These are phyloP conservation scores for Brassica cretica DNA, from an alignment of 345 rosid species.

Conservation along the genomic window DNA sequence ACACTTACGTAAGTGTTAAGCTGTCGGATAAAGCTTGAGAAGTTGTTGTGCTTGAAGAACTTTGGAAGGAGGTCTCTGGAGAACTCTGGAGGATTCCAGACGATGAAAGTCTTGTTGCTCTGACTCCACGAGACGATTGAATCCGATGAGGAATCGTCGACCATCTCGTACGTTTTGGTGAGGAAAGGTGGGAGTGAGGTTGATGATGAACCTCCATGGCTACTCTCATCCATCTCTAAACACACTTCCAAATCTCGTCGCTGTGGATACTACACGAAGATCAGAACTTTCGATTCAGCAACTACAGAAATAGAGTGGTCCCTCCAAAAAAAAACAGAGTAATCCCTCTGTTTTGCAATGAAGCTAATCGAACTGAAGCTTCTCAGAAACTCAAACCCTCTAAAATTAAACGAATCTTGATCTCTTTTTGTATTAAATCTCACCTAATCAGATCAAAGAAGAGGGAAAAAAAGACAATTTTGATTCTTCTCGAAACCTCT, in stretches of 20 bases:
- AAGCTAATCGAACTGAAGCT: conserved; percentile 17
- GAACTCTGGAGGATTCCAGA: conserved; percentile 83
- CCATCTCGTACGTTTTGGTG: conserved; percentile 85
- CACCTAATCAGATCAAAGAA: not conserved
- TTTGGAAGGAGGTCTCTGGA: conserved; percentile 75
- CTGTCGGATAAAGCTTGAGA: conserved; percentile 96
- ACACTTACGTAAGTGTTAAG: conserved; percentile 86
- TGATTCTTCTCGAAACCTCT: conserved; percentile 21
- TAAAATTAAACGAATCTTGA: conserved; percentile 30
- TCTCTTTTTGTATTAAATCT: conserved; percentile 14
- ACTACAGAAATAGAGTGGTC: not conserved
- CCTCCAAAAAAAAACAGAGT: conserved; percentile 11
- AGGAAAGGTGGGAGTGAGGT: conserved; percentile 92
- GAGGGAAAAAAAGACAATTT: not conserved
- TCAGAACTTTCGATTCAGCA: conserved; percentile 1
- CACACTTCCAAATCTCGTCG: not conserved
- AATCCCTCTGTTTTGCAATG: not conserved
- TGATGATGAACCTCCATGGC: conserved; percentile 50
- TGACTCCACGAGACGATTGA: conserved; percentile 79
- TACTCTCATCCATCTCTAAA: conserved; percentile 67
- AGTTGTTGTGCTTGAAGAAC: conserved; percentile 88
- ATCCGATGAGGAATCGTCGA: conserved; percentile 76
- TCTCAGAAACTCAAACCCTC: conserved; percentile 17
- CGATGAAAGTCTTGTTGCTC: conserved; percentile 71
- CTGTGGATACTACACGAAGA: not conserved